Conservation (phyloP, 2,329 filamentous ascomycete genomes). For the Claviceps capensis region DNA sequence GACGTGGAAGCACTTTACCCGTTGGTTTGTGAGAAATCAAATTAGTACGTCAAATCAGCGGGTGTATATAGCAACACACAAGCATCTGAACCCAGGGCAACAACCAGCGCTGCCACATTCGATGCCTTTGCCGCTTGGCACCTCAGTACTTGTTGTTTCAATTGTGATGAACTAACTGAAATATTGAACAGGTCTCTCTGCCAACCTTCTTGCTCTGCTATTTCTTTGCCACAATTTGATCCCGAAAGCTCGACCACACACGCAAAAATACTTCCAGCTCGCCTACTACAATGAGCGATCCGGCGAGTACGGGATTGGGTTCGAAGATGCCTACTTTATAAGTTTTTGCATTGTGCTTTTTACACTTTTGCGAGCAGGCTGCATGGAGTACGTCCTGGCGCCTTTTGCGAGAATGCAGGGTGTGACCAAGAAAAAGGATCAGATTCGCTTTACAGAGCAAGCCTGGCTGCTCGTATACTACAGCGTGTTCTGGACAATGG, state of each 20-base stretch:
- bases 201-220: slow-evolving; percentile 75
- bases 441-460: slow-evolving; percentile 83
- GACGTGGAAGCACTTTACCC: slow-evolving; percentile 44
- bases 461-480: slow-evolving; percentile 85
- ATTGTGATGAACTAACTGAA: neutral
- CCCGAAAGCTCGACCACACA: slow-evolving; percentile 63
- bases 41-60: slow-evolving; percentile 44
- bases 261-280: slow-evolving; percentile 77
- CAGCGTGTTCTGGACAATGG: slow-evolving; percentile 64
- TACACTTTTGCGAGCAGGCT: slow-evolving; percentile 68
- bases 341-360: slow-evolving; percentile 69
- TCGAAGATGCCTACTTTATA: slow-evolving; percentile 68
- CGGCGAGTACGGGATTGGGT: slow-evolving; percentile 60
- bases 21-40: slow-evolving; percentile 67
- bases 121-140: too few relatives aligned
- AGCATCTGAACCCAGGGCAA: too few relatives aligned
- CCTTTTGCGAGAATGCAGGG: slow-evolving; percentile 63
- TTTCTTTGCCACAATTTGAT: slow-evolving; percentile 72
- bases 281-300: slow-evolving; percentile 64
- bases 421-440: slow-evolving; percentile 60
- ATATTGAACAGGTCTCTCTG: slow-evolving; percentile 48
- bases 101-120: too few relatives aligned
- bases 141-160: too few relatives aligned
- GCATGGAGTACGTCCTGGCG: slow-evolving; percentile 76
- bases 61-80: too few relatives aligned